Evolutionary conservation across 1,139 yeast species (phyloP).

Genomic region (Zygoascus sp.): DNA sequence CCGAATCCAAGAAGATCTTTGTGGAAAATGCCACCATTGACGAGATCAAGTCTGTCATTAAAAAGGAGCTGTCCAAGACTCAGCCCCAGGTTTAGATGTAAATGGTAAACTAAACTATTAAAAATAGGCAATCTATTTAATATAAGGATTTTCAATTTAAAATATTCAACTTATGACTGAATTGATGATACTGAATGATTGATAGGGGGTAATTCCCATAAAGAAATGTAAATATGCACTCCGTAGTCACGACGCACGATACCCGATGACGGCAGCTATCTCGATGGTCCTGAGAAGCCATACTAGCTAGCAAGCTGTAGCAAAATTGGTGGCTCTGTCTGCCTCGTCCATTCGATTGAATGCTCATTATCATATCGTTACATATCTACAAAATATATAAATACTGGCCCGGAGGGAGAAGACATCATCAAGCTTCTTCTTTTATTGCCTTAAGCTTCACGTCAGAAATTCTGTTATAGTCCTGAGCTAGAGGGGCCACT

Average conservation of each 20-base stretch:
- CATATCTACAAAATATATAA: conserved; percentile 1
- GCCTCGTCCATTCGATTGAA: too few relatives aligned
- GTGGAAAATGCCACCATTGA: conserved; percentile 72
- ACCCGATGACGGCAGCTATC: too few relatives aligned
- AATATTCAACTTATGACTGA: background rate
- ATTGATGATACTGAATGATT: too few relatives aligned
- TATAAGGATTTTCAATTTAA: background rate
- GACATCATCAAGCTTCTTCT: background rate
- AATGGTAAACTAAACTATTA: too few relatives aligned
- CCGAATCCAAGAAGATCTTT: conserved; percentile 71
- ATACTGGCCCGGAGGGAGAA: background rate
- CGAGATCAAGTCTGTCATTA: conserved; percentile 67
- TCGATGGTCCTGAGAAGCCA: too few relatives aligned
- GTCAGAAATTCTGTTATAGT: conserved; percentile 7
- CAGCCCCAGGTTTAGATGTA: background rate
- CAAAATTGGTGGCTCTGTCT: too few relatives aligned
- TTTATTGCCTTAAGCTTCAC: conserved; percentile 13
- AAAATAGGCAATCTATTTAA: background rate
- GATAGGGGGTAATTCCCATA: too few relatives aligned
- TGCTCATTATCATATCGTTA: conserved; percentile 2
- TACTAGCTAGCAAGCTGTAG: too few relatives aligned
- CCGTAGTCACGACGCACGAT: too few relatives aligned
- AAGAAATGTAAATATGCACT: too few relatives aligned
- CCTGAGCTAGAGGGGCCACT: conserved; percentile 67
- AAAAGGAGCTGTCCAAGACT: conserved; percentile 45